Conservation (phyloP, 257 asterid species). For the Cynanchum wilfordii region DNA sequence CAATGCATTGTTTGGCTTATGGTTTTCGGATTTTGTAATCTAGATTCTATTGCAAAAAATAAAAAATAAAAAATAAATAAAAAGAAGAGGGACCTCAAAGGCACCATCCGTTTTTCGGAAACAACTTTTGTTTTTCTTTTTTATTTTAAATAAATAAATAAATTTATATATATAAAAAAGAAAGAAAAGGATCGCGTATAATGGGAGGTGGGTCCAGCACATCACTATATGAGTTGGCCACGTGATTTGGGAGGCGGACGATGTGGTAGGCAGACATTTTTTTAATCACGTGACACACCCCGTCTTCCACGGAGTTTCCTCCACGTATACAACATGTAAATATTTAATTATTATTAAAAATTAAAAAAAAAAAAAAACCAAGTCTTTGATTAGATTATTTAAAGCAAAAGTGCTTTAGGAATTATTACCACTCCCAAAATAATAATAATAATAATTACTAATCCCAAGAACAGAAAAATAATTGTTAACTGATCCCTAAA, state of each 20-base stretch:
- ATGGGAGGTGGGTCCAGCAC: slow-evolving; percentile 33
- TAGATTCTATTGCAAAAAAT: background rate
- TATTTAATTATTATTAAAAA: too few relatives aligned
- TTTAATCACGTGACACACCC: slow-evolving; percentile 67
- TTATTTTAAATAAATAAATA: background rate
- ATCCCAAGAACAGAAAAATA: slow-evolving; percentile 34
- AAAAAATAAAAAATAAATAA: background rate
- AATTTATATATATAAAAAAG: background rate
- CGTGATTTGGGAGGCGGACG: slow-evolving; percentile 78
- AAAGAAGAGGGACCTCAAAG: slow-evolving; percentile 1
- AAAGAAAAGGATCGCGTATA: slow-evolving; percentile 13
- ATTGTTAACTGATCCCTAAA: slow-evolving; percentile 91
- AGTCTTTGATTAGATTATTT: slow-evolving; percentile 8
- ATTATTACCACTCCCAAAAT: slow-evolving; percentile 10
- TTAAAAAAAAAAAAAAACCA: too few relatives aligned
- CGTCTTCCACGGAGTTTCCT: slow-evolving; percentile 32
- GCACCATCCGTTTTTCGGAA: background rate
- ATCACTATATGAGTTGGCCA: slow-evolving; percentile 71
- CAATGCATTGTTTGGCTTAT: background rate
- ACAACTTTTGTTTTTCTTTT: background rate
- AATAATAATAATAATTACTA: slow-evolving; percentile 16
- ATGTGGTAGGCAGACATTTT: slow-evolving; percentile 48
- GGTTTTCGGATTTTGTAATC: background rate
- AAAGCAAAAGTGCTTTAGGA: background rate
- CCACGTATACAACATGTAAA: slow-evolving; percentile 34